Evolutionary conservation across 164 flowering plant genomes (phyloP), one percentile per base, ranked within the genome.

Genomic region (Vitis labrusca): DNA sequence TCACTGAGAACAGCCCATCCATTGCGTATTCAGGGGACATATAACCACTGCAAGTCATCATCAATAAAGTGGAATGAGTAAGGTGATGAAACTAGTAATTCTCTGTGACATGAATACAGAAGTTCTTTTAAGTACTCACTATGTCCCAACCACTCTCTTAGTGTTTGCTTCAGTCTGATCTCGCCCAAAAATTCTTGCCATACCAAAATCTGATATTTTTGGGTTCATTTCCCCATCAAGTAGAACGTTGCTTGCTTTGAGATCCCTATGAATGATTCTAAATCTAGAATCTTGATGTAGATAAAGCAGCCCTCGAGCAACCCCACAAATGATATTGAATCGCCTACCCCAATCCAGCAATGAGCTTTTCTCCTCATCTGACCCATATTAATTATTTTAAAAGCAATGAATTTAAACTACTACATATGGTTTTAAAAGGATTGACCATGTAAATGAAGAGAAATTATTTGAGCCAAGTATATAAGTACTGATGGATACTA

Each of bases 11-110:
- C 1, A 72, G 67, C 7, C 94, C 91, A 55, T 84, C 84, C 90
- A 89, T 84, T 32, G 89, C 88, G 56, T 89, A 88, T 67, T 89
- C 91, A 1, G 91, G 94, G 11, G 94, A 76, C 94, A 87, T 87
- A 55, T 87, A 87, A 17, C 94, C 94, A 62, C 91, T 89, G 80
- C 79, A 76, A 10, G 8, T 5, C 8, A 66, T 2, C 8, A 37
- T 37, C 30, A 65, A 62, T 8, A 8, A 69, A 30, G 9, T 14
- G 62, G 30, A 44, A 50, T 32, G 8, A 55, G 52, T 51, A 10
- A 13, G 44, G 17, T 37, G 19, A 19, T 12, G 44, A 12, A 56
- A 60, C 16, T 50, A 10, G 29, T 5, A 13, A 37, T 49, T 50
- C 13, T 50, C 29, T 50, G 14, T 50, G 29, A 19, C 52, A 65